Percentiles rank a stretch among this genome's conserved stretches.
phyloP scores from a whole-genome alignment of 768 basidiomycete species.

The Polyporus arcularius region DNA sequence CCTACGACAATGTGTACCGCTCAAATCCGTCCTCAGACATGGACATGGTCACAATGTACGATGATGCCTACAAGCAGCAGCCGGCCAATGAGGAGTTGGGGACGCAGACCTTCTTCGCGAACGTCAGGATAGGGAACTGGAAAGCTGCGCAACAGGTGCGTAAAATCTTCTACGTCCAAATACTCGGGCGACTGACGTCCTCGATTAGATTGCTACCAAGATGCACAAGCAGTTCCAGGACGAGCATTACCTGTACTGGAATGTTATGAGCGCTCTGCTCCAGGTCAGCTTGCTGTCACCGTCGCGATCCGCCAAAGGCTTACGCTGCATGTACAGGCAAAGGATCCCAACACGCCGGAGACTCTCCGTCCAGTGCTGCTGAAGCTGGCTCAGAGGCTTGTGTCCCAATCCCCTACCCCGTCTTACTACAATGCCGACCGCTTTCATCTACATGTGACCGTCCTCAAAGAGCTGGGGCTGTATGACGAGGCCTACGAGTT shows the following conservation, averaged over 20 bases:
- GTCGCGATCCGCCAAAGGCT: background rate
- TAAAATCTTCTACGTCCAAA: background rate
- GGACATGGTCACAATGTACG: slow-evolving; percentile 84
- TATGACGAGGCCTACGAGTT: slow-evolving; percentile 72
- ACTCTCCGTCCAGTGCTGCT: slow-evolving; percentile 68
- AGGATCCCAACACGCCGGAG: slow-evolving; percentile 60
- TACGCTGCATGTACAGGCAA: slow-evolving; percentile 50
- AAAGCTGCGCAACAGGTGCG: slow-evolving; percentile 81
- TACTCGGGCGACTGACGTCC: background rate
- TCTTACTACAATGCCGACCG: slow-evolving; percentile 71
- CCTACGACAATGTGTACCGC: background rate
- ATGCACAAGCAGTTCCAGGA: slow-evolving; percentile 86
- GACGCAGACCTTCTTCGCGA: slow-evolving; percentile 82
- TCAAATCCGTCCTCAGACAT: slow-evolving; percentile 45
- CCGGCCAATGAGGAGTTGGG: slow-evolving; percentile 83
- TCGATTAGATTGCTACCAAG: slow-evolving; percentile 68
- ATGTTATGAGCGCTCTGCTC: slow-evolving; percentile 73
- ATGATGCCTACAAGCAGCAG: slow-evolving; percentile 81
- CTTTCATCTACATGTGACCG: slow-evolving; percentile 72
- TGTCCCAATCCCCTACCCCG: slow-evolving; percentile 62
- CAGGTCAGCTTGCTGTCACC: slow-evolving; percentile 48
- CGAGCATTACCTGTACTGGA: slow-evolving; percentile 83
- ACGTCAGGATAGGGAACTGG: slow-evolving; percentile 79
- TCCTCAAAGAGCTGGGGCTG: slow-evolving; percentile 68
- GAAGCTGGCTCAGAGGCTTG: slow-evolving; percentile 75